Conservation (phyloP, 2,329 filamentous ascomycete species). For the Cladophialophora immunda region DNA sequence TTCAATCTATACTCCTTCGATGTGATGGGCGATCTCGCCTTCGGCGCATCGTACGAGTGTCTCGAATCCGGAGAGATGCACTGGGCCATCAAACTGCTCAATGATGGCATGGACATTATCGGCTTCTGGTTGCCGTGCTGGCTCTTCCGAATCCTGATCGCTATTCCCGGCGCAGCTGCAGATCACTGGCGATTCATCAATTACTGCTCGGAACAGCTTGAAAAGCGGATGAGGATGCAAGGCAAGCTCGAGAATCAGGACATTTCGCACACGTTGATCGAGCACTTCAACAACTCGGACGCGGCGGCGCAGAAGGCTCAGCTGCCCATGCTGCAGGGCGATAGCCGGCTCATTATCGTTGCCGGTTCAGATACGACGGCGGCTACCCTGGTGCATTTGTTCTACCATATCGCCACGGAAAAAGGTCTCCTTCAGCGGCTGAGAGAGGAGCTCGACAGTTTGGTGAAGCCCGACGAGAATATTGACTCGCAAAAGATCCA, state of each 20-base stretch:
- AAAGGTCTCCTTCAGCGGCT: conserved; percentile 41
- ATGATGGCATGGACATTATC: conserved; percentile 40
- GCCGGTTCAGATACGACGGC: conserved; percentile 53
- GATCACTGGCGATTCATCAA: conserved; percentile 48
- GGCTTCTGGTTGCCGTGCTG: conserved; percentile 39
- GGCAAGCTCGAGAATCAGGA: conserved; percentile 39
- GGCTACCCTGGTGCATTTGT: conserved; percentile 50
- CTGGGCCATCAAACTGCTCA: conserved; percentile 50
- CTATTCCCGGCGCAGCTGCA: conserved; percentile 46
- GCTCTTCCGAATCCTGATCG: conserved; percentile 36
- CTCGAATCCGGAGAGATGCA: conserved; percentile 43
- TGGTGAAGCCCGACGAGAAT: conserved; percentile 15
- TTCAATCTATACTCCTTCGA: conserved; percentile 48
- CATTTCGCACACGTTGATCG: conserved; percentile 43
- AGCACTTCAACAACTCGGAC: conserved; percentile 36
- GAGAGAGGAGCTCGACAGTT: conserved; percentile 45
- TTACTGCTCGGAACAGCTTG: conserved; percentile 47
- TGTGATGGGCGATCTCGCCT: conserved; percentile 48
- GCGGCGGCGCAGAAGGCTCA: conserved; percentile 37
- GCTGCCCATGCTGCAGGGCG: conserved; percentile 42
- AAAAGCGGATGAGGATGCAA: conserved; percentile 45
- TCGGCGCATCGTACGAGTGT: conserved; percentile 46
- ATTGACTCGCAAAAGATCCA: conserved; percentile 27
- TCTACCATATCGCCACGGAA: conserved; percentile 50
- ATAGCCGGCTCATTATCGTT: conserved; percentile 44